A percentile compares a stretch with the other conserved stretches of the same genome.
phyloP scores from a whole-genome alignment of 2,329 filamentous ascomycete genomes.

The Gremmenia infestans region DNA sequence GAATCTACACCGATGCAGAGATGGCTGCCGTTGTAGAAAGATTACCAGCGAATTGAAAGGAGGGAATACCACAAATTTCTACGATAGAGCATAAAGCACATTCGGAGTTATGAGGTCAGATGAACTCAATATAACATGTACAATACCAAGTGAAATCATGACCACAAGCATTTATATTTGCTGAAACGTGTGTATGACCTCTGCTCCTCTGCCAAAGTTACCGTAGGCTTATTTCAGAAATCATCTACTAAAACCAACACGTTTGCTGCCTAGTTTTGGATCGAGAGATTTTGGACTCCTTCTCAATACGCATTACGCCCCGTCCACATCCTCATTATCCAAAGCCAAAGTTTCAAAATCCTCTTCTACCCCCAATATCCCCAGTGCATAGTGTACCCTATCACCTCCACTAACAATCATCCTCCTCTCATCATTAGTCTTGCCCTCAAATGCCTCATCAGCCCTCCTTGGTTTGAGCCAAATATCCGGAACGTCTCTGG shows the following conservation, averaged over 20 bases:
- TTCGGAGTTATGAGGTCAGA: constrained; percentile 2
- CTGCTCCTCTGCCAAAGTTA: too few relatives aligned
- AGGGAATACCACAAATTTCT: constrained; percentile 3
- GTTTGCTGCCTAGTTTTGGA: too few relatives aligned
- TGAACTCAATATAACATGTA: background rate
- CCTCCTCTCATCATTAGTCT: constrained; percentile 41
- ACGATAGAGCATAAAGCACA: constrained; percentile 1
- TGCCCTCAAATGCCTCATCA: constrained; percentile 46
- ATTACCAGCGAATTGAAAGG: constrained; percentile 58
- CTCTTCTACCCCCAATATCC: constrained; percentile 70
- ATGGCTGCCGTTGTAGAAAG: constrained; percentile 91
- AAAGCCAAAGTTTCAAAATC: constrained; percentile 63
- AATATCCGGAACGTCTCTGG: constrained; percentile 34
- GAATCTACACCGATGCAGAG: constrained; percentile 97
- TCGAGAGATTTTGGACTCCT: background rate
- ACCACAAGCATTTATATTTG: background rate
- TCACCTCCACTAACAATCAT: constrained; percentile 59
- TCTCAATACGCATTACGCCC: background rate
- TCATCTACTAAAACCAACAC: too few relatives aligned
- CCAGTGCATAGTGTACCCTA: constrained; percentile 70
- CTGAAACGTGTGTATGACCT: background rate
- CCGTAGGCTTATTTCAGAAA: too few relatives aligned
- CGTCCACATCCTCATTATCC: constrained; percentile 33
- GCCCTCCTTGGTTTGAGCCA: constrained; percentile 48
- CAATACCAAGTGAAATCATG: background rate